A percentile compares a stretch with the other conserved stretches of the same genome.
Evolutionary conservation across 176 grass and related monocot species (phyloP).

Genomic region (Cenchrus purpureus): DNA sequence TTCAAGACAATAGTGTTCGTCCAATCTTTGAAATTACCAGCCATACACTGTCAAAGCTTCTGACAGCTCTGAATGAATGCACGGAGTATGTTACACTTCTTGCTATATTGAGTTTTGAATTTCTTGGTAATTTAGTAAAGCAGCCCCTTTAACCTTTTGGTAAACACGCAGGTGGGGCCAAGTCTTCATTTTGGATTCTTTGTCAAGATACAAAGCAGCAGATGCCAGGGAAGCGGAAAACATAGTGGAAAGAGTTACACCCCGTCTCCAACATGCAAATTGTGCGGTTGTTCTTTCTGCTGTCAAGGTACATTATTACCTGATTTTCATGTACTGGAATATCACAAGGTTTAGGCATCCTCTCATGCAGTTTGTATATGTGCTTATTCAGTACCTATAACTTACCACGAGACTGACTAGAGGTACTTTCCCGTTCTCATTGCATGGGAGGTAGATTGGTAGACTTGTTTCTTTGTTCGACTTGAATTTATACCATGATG

Average conservation of each 20-base stretch:
- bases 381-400: slow-evolving; percentile 37
- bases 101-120: slow-evolving; percentile 31
- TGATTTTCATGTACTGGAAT: slow-evolving; percentile 24
- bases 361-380: slow-evolving; percentile 14
- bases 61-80: slow-evolving; percentile 98
- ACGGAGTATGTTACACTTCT: slow-evolving; percentile 74
- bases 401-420: background rate
- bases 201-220: slow-evolving; percentile 82
- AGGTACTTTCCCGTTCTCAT: slow-evolving; percentile 5
- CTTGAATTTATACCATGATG: background rate
- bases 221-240: slow-evolving; percentile 95
- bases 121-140: slow-evolving; percentile 1
- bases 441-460: slow-evolving; percentile 17
- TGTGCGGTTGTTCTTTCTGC: slow-evolving; percentile 99
- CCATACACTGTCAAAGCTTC: slow-evolving; percentile 94
- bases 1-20: slow-evolving; percentile 78
- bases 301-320: slow-evolving; percentile 73
- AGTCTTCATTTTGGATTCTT: slow-evolving; percentile 98
- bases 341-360: slow-evolving; percentile 10
- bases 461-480: slow-evolving; percentile 9
- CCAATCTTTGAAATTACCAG: slow-evolving; percentile 97
- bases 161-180: slow-evolving; percentile 83
- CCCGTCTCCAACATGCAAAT: slow-evolving; percentile 99
- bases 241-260: slow-evolving; percentile 91
- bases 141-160: slow-evolving; percentile 24